Evolutionary conservation across 176 grass and related monocot genomes (phyloP).

Genomic region (Carex myosuroides): DNA sequence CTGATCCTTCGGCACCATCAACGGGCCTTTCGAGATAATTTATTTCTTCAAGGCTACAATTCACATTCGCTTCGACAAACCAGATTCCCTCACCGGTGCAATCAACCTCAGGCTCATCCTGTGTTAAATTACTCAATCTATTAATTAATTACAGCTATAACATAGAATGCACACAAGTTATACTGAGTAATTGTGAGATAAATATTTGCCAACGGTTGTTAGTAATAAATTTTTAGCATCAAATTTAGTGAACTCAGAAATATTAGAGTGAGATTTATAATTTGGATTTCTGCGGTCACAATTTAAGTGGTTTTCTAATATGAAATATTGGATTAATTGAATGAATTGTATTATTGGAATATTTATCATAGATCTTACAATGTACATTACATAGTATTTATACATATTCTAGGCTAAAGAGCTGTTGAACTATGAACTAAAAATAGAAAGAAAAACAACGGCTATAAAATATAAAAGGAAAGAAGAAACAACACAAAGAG

Average conservation of each 20-base stretch:
- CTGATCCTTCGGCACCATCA: constrained; percentile 60
- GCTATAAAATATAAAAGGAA: too few species aligned
- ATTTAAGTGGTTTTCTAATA: not conserved
- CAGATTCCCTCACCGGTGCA: constrained; percentile 67
- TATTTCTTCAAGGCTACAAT: constrained; percentile 51
- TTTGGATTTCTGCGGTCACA: not conserved
- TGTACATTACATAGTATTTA: too few species aligned
- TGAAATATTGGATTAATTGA: too few species aligned
- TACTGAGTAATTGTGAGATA: not conserved
- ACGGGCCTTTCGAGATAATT: constrained; percentile 63
- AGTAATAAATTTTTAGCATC: not conserved
- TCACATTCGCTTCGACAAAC: constrained; percentile 56
- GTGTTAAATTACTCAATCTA: not conserved
- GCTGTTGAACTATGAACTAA: too few species aligned
- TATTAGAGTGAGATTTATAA: not conserved
- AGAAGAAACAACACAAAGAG: too few species aligned
- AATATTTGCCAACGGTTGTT: not conserved
- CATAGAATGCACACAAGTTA: not conserved
- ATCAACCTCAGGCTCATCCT: constrained; percentile 38
- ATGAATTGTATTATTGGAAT: too few species aligned
- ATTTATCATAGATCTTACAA: too few species aligned
- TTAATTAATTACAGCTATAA: not conserved
- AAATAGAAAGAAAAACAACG: too few species aligned
- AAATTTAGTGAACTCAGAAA: not conserved
- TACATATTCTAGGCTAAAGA: too few species aligned